Evolutionary conservation across 306 rosid genomes (phyloP).

Genomic region (Rosa rugosa): DNA sequence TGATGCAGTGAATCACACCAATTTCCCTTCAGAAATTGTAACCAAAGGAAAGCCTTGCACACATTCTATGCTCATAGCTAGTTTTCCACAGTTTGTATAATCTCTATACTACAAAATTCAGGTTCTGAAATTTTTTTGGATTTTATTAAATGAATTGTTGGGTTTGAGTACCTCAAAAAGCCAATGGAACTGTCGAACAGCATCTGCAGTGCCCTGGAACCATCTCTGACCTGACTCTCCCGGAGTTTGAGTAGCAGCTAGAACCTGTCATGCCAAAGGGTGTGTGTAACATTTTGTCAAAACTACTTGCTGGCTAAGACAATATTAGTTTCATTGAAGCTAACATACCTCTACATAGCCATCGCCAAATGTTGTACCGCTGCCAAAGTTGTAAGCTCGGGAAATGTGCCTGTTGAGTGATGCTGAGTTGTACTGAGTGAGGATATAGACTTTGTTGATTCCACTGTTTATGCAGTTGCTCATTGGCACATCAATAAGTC

Average conservation of each 20-base stretch:
- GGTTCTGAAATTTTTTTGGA: too few relatives aligned
- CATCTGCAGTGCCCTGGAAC: conserved; percentile 98
- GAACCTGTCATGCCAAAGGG: conserved; percentile 50
- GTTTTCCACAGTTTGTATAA: neutral
- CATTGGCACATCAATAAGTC: conserved; percentile 96
- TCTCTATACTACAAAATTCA: neutral
- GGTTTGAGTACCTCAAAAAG: conserved; percentile 76
- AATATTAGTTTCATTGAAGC: neutral
- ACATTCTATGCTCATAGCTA: conserved; percentile 11
- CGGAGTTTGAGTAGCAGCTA: conserved; percentile 98
- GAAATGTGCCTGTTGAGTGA: conserved; percentile 91
- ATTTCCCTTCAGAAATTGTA: conserved; percentile 22
- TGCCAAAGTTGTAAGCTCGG: conserved; percentile 79
- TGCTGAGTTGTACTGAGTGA: conserved; percentile 92
- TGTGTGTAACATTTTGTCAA: neutral
- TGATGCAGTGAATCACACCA: conserved; percentile 20
- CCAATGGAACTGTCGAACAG: conserved; percentile 99
- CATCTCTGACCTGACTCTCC: conserved; percentile 81
- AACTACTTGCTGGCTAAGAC: neutral
- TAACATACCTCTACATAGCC: conserved; percentile 75
- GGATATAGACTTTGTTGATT: conserved; percentile 89
- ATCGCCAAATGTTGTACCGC: conserved; percentile 75
- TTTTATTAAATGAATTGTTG: neutral
- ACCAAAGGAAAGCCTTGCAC: conserved; percentile 18
- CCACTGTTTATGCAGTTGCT: conserved; percentile 98